Percentiles rank a stretch among this genome's conserved stretches.
These are phyloP conservation scores for sunflower (Helianthus annuus) DNA, from an alignment of 129 eudicot genomes.

Conservation along the genomic window DNA sequence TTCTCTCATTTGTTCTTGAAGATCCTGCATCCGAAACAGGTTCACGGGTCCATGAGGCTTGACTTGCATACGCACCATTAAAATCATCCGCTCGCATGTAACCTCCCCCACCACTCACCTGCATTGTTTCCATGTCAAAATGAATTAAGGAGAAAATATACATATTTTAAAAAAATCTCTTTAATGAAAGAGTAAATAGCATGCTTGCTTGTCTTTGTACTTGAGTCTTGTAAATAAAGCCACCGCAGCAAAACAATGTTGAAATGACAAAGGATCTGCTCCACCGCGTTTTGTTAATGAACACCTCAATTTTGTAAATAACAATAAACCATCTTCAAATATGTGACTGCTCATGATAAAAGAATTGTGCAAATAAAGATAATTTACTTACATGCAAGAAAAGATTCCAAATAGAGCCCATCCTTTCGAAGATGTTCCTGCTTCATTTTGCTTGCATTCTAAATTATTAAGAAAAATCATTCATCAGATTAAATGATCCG, in stretches of 20 bases:
- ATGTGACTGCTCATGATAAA: slow-evolving; percentile 5
- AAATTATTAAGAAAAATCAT: slow-evolving; percentile 18
- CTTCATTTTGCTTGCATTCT: slow-evolving; percentile 55
- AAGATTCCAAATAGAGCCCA: slow-evolving; percentile 84
- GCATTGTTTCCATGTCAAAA: neutral
- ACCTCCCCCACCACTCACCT: slow-evolving; percentile 71
- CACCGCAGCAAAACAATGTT: slow-evolving; percentile 72
- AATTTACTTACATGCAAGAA: slow-evolving; percentile 62
- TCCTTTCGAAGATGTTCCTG: slow-evolving; percentile 60
- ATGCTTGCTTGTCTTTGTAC: slow-evolving; percentile 63
- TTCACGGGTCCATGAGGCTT: slow-evolving; percentile 64
- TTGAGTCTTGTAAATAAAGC: slow-evolving; percentile 73
- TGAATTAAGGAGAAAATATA: neutral
- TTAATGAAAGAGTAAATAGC: slow-evolving; percentile 2
- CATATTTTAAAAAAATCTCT: neutral
- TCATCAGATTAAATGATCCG: neutral
- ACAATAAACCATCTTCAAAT: neutral
- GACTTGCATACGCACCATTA: slow-evolving; percentile 43
- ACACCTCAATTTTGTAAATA: slow-evolving; percentile 1
- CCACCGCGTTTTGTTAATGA: slow-evolving; percentile 21
- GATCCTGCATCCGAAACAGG: slow-evolving; percentile 45
- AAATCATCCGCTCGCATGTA: slow-evolving; percentile 46
- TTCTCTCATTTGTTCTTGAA: slow-evolving; percentile 43
- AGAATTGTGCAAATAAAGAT: slow-evolving; percentile 16
- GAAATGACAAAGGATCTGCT: slow-evolving; percentile 65